Evolutionary conservation across 75 land plant species (phyloP).

Genomic region (Larix kaempferi): DNA sequence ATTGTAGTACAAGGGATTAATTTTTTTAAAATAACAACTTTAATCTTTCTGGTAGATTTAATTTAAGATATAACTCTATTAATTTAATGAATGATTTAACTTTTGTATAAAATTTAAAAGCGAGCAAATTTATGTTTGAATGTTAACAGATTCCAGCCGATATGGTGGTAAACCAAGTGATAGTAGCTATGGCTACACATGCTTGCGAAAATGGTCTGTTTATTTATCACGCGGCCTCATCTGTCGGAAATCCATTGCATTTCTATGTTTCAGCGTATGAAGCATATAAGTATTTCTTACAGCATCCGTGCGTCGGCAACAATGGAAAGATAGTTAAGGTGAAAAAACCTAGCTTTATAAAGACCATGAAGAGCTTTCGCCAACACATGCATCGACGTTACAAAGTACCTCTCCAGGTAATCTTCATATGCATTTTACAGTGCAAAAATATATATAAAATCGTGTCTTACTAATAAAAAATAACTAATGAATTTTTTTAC

Average conservation of each 20-base stretch:
- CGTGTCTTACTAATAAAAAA: too few relatives aligned
- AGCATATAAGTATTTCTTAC: conserved; percentile 30
- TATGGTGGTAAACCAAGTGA: conserved; percentile 67
- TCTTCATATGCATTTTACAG: neutral
- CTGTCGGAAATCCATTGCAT: conserved; percentile 52
- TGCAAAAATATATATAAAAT: too few relatives aligned
- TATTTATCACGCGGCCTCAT: conserved; percentile 65
- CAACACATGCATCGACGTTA: conserved; percentile 18
- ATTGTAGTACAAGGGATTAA: too few relatives aligned
- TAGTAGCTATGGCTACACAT: conserved; percentile 48
- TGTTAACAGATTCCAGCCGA: conserved; percentile 64
- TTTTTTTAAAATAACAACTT: too few relatives aligned
- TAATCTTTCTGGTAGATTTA: too few relatives aligned
- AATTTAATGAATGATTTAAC: too few relatives aligned
- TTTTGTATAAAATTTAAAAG: too few relatives aligned
- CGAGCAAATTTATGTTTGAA: too few relatives aligned
- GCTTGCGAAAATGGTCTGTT: conserved; percentile 10
- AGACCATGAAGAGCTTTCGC: conserved; percentile 31
- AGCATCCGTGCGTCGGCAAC: conserved; percentile 34
- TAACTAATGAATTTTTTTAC: too few relatives aligned
- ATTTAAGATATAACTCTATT: too few relatives aligned
- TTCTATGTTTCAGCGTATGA: conserved; percentile 24
- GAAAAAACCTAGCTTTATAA: conserved; percentile 17
- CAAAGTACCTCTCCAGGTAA: conserved; percentile 35
- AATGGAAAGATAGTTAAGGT: conserved; percentile 39